Conservation (phyloP, 768 basidiomycete genomes). For the Cubamyces lactineus region DNA sequence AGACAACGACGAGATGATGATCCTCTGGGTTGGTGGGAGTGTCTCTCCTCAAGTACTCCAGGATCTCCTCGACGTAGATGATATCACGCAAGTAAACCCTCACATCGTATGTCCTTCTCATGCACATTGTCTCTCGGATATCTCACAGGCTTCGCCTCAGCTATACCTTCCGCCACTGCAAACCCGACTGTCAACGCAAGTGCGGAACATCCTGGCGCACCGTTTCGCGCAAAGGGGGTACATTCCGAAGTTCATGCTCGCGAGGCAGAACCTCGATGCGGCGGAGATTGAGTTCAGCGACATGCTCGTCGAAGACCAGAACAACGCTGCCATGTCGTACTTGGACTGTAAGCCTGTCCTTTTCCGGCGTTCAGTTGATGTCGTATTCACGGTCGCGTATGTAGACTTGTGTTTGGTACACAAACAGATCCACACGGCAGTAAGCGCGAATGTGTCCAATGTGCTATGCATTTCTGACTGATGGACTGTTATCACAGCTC, state of each 20-base stretch:
- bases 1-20: slow-evolving; percentile 89
- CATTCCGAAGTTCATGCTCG: slow-evolving; percentile 66
- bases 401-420: slow-evolving; percentile 44
- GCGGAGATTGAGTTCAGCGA: slow-evolving; percentile 95
- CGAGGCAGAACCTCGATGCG: slow-evolving; percentile 91
- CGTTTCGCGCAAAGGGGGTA: slow-evolving; percentile 60
- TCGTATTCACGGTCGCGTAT: neutral
- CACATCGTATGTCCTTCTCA: slow-evolving; percentile 59
- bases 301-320: slow-evolving; percentile 96
- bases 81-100: slow-evolving; percentile 68
- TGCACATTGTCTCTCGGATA: neutral
- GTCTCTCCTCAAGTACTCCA: slow-evolving; percentile 79
- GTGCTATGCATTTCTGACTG: no score
- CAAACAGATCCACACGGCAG: slow-evolving; percentile 42
- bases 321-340: slow-evolving; percentile 94
- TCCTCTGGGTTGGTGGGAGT: slow-evolving; percentile 89
- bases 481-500: neutral
- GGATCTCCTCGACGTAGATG: slow-evolving; percentile 86
- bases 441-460: slow-evolving; percentile 19
- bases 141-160: neutral
- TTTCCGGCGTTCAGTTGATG: neutral
- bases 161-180: slow-evolving; percentile 64
- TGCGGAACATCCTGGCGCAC: slow-evolving; percentile 81
- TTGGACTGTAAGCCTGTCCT: slow-evolving; percentile 68
- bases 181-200: slow-evolving; percentile 79